Conservation (phyloP, 2,329 filamentous ascomycete species). For the Fusarium pininemorale region DNA sequence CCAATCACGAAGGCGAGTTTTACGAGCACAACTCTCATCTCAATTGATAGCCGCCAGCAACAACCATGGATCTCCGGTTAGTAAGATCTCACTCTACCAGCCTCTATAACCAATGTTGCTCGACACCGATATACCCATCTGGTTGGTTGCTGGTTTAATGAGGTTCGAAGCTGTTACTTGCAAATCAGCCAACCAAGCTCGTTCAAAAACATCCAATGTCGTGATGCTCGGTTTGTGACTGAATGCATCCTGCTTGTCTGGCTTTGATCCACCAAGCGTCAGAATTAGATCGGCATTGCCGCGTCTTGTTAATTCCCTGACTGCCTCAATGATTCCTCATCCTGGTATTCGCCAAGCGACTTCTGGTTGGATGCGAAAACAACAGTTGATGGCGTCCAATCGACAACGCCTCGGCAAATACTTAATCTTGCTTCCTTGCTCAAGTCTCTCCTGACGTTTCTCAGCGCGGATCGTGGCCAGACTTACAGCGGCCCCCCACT, state of each 20-base stretch:
- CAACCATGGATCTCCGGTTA: constrained; percentile 1
- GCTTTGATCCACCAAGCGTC: background rate
- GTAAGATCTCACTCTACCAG: background rate
- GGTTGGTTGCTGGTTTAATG: constrained; percentile 7
- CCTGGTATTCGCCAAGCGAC: constrained; percentile 9
- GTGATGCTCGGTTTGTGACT: background rate
- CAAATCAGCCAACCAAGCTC: background rate
- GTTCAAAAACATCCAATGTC: background rate
- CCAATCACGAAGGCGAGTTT: constrained; percentile 15
- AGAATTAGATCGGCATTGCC: constrained; percentile 14
- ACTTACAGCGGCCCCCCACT: background rate
- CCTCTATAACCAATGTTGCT: background rate
- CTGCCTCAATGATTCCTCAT: background rate
- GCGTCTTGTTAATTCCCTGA: background rate
- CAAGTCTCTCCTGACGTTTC: constrained; percentile 11
- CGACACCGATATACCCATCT: background rate
- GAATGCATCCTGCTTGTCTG: constrained; percentile 4
- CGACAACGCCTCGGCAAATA: background rate
- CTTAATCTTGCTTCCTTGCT: constrained; percentile 1
- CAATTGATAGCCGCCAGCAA: constrained; percentile 22
- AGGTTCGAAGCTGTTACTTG: background rate
- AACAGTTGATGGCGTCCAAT: background rate
- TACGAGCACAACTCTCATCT: constrained; percentile 12
- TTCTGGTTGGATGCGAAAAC: constrained; percentile 4
- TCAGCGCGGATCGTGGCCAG: background rate